A percentile compares a stretch with the other conserved stretches of the same genome.
phyloP scores from a whole-genome alignment of 2,329 filamentous ascomycete species.

The Trichoderma simmonsii region DNA sequence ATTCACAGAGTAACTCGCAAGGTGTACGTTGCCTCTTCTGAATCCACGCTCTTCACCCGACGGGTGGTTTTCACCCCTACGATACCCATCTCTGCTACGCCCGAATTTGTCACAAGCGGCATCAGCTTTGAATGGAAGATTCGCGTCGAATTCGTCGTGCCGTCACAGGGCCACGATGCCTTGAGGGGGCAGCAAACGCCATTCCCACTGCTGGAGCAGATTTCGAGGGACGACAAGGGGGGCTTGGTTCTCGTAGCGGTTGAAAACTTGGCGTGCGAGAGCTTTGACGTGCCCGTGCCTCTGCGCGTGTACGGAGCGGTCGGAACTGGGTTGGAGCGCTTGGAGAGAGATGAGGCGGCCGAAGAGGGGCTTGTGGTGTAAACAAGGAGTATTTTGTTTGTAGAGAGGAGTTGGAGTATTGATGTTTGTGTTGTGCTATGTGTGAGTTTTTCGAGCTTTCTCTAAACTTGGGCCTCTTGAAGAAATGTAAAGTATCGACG shows the following conservation, averaged over 20 bases:
- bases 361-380: conserved; percentile 45
- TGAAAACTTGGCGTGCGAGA: conserved; percentile 78
- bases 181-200: conserved; percentile 22
- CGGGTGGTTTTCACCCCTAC: conserved; percentile 77
- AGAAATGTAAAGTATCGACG: neutral
- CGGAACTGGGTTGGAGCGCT: conserved; percentile 53
- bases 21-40: conserved; percentile 72
- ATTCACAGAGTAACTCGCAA: conserved; percentile 84
- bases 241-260: conserved; percentile 70
- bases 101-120: conserved; percentile 87
- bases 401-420: neutral
- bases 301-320: conserved; percentile 73
- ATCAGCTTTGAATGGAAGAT: conserved; percentile 86
- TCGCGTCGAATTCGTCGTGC: conserved; percentile 87
- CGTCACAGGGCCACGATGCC: conserved; percentile 43
- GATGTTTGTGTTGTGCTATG: neutral
- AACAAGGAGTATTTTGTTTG: neutral
- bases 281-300: conserved; percentile 85
- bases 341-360: conserved; percentile 53
- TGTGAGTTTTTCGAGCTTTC: neutral
- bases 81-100: conserved; percentile 79
- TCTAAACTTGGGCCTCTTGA: neutral
- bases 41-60: conserved; percentile 78
- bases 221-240: conserved; percentile 75
- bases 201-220: conserved; percentile 68